Evolutionary conservation across 345 rosid species (phyloP).

Genomic region (Pseudoturritis turrita): DNA sequence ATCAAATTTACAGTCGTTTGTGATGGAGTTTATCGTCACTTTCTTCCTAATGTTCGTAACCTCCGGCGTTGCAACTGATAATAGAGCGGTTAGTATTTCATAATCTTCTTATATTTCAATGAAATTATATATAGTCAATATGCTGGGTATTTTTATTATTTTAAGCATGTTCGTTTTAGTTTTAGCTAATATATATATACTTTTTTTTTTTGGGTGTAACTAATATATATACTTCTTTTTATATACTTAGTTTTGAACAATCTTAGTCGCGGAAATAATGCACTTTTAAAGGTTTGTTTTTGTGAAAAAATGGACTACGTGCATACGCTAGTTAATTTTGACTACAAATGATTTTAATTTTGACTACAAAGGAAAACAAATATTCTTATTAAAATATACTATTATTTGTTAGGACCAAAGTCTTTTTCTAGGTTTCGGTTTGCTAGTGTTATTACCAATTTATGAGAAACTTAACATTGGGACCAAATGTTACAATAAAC

Average conservation of each 20-base stretch:
- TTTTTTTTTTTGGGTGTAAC: no score
- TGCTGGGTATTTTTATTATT: background rate
- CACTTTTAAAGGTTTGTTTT: background rate
- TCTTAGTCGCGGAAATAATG: background rate
- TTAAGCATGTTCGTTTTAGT: background rate
- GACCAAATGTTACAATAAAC: background rate
- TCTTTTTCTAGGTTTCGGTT: background rate
- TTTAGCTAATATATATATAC: background rate
- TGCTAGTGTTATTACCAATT: background rate
- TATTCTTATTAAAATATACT: background rate
- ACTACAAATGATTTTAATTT: background rate
- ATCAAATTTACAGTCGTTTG: slow-evolving; percentile 60
- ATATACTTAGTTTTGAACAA: background rate
- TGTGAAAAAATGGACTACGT: background rate
- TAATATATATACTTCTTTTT: background rate
- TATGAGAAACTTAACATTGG: slow-evolving; percentile 3
- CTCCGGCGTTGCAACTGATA: slow-evolving; percentile 90
- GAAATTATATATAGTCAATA: background rate
- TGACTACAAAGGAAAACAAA: background rate
- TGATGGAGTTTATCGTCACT: slow-evolving; percentile 85
- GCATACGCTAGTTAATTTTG: background rate
- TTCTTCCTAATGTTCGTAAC: slow-evolving; percentile 89
- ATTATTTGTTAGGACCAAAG: background rate
- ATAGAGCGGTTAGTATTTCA: slow-evolving; percentile 68
- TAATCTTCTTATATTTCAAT: background rate